phyloP scores from a whole-genome alignment of 2,329 filamentous ascomycete genomes.

The Aphanoascus verrucosus region DNA sequence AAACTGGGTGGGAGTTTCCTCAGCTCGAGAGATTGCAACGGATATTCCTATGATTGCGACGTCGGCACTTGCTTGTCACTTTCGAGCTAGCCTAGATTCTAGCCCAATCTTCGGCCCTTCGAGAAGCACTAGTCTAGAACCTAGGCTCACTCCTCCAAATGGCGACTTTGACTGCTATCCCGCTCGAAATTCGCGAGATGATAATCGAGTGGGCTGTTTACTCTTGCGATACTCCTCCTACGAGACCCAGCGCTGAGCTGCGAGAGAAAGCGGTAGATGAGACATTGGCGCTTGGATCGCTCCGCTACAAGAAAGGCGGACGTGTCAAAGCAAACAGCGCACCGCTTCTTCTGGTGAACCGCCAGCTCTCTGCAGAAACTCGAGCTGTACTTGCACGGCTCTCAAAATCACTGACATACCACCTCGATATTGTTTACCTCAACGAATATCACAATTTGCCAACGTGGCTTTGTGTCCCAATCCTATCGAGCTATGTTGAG shows the following conservation, averaged over 20 bases:
- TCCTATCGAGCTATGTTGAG: background rate
- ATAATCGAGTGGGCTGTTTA: background rate
- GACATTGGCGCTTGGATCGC: background rate
- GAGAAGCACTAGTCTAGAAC: background rate
- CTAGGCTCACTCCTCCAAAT: background rate
- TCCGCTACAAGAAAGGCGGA: background rate
- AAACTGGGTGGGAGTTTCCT: no score
- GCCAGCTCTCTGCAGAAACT: background rate
- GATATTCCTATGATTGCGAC: background rate
- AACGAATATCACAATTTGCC: background rate
- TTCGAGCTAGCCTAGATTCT: background rate
- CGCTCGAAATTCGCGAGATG: background rate
- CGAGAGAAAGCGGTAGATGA: background rate
- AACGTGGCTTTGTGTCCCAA: background rate
- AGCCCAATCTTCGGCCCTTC: background rate
- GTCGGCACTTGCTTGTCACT: background rate
- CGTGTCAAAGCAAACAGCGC: background rate
- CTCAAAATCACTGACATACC: background rate
- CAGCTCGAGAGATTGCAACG: no score
- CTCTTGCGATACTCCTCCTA: background rate
- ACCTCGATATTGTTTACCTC: background rate
- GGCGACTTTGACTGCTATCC: background rate
- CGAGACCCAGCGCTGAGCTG: background rate
- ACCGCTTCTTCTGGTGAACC: background rate
- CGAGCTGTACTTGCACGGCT: background rate